phyloP scores from a whole-genome alignment of 2,329 filamentous ascomycete species.

The Albifimbria verrucaria region DNA sequence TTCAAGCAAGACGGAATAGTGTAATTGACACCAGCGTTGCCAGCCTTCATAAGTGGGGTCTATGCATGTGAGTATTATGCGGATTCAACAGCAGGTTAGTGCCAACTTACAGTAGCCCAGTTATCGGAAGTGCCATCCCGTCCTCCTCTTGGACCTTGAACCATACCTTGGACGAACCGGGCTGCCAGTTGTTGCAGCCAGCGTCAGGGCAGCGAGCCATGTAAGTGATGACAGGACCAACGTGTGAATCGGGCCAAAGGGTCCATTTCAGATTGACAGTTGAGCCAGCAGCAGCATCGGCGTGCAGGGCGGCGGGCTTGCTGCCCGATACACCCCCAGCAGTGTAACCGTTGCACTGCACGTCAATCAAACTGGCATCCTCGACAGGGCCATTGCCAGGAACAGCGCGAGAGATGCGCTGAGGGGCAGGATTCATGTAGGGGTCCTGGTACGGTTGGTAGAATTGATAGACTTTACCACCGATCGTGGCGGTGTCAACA shows the following conservation, averaged over 20 bases:
- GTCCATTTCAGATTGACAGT: conserved; percentile 55
- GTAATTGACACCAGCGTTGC: conserved; percentile 42
- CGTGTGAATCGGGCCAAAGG: conserved; percentile 45
- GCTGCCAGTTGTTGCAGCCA: conserved; percentile 47
- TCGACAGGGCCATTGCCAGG: conserved; percentile 57
- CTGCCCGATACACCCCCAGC: conserved; percentile 46
- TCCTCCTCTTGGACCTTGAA: conserved; percentile 52
- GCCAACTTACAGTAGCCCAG: conserved; percentile 39
- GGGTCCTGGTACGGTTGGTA: conserved; percentile 39
- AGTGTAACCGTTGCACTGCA: conserved; percentile 54
- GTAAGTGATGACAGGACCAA: conserved; percentile 55
- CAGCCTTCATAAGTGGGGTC: conserved; percentile 42
- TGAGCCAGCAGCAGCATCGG: conserved; percentile 49
- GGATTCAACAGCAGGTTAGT: not conserved
- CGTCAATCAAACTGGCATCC: conserved; percentile 47
- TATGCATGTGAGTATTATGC: conserved; percentile 11
- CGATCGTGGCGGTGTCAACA: conserved; percentile 43
- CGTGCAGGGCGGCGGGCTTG: conserved; percentile 50
- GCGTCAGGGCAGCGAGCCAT: conserved; percentile 55
- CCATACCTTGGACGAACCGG: conserved; percentile 48
- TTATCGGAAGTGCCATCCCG: conserved; percentile 46
- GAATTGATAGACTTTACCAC: conserved; percentile 28
- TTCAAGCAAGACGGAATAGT: conserved; percentile 52
- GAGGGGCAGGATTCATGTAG: conserved; percentile 38
- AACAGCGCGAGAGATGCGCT: conserved; percentile 55